phyloP scores from a whole-genome alignment of 495 filamentous ascomycete genomes.

The Penicillium cosmopolitanum region DNA sequence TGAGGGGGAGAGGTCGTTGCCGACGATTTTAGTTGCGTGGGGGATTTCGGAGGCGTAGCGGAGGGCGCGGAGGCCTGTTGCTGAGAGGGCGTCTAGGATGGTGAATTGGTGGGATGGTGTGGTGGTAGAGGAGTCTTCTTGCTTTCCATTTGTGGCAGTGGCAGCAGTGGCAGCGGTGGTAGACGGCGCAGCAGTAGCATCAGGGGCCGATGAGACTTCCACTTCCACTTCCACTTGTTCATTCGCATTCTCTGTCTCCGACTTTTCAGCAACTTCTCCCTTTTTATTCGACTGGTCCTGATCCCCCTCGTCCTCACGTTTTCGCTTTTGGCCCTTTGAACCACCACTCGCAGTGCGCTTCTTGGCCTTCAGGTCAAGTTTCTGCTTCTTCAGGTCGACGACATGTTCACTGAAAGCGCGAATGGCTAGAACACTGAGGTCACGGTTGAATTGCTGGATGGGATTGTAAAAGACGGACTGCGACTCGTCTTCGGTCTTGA shows the following conservation, averaged over 20 bases:
- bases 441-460: slow-evolving; percentile 97
- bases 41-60: slow-evolving; percentile 92
- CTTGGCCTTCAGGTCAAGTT: slow-evolving; percentile 42
- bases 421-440: slow-evolving; percentile 90
- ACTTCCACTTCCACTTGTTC: slow-evolving; percentile 1
- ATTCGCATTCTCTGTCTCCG: slow-evolving; percentile 18
- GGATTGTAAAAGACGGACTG: slow-evolving; percentile 98
- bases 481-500: slow-evolving; percentile 52
- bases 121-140: slow-evolving; percentile 8
- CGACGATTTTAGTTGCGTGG: slow-evolving; percentile 76
- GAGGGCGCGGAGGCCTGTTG: slow-evolving; percentile 88
- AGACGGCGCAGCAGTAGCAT: background rate
- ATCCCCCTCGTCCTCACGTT: slow-evolving; percentile 37
- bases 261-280: slow-evolving; percentile 15
- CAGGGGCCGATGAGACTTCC: background rate
- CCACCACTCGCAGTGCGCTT: slow-evolving; percentile 38
- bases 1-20: slow-evolving; percentile 80
- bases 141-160: slow-evolving; percentile 7
- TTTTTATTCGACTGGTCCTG: slow-evolving; percentile 13
- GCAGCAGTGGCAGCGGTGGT: background rate
- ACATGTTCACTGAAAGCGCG: slow-evolving; percentile 77
- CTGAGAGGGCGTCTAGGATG: slow-evolving; percentile 93
- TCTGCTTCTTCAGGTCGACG: slow-evolving; percentile 44
- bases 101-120: slow-evolving; percentile 53
- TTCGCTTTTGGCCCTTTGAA: slow-evolving; percentile 56